These are phyloP conservation scores for Aspergillus steynii DNA, from an alignment of 495 filamentous ascomycete genomes.

Conservation along the genomic window DNA sequence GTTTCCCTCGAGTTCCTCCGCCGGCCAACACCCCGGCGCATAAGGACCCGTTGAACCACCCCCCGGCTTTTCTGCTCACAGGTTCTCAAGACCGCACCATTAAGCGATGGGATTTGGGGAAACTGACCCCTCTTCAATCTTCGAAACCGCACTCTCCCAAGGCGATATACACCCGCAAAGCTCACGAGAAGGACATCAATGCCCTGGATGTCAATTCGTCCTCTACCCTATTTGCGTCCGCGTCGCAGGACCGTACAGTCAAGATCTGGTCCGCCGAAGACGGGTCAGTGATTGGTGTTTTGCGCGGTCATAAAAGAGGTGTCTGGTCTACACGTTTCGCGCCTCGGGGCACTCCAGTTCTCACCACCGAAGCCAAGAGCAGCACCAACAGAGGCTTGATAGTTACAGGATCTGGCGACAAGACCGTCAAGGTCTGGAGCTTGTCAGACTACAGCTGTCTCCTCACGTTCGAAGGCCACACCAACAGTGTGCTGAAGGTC, in stretches of 20 bases:
- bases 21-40: slow-evolving; percentile 62
- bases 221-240: slow-evolving; percentile 80
- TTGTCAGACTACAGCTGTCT: slow-evolving; percentile 90
- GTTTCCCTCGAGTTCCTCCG: slow-evolving; percentile 69
- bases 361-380: slow-evolving; percentile 63
- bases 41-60: slow-evolving; percentile 68
- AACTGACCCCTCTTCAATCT: slow-evolving; percentile 37
- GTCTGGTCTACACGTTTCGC: slow-evolving; percentile 94
- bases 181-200: slow-evolving; percentile 99
- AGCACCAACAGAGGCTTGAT: slow-evolving; percentile 69
- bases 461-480: slow-evolving; percentile 92
- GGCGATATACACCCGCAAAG: slow-evolving; percentile 81
- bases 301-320: slow-evolving; percentile 88
- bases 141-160: slow-evolving; percentile 44
- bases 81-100: slow-evolving; percentile 94
- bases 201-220: slow-evolving; percentile 76
- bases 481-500: slow-evolving; percentile 90
- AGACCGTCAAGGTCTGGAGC: slow-evolving; percentile 95
- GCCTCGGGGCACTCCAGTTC: slow-evolving; percentile 72
- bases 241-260: slow-evolving; percentile 92
- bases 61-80: slow-evolving; percentile 81
- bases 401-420: slow-evolving; percentile 89
- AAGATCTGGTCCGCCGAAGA: slow-evolving; percentile 93
- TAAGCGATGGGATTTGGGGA: slow-evolving; percentile 80
- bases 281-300: slow-evolving; percentile 83